Percentiles rank a stretch among this genome's conserved stretches.
Evolutionary conservation across 2,329 filamentous ascomycete species (phyloP).

Genomic region (Botryosphaeria dothidea): DNA sequence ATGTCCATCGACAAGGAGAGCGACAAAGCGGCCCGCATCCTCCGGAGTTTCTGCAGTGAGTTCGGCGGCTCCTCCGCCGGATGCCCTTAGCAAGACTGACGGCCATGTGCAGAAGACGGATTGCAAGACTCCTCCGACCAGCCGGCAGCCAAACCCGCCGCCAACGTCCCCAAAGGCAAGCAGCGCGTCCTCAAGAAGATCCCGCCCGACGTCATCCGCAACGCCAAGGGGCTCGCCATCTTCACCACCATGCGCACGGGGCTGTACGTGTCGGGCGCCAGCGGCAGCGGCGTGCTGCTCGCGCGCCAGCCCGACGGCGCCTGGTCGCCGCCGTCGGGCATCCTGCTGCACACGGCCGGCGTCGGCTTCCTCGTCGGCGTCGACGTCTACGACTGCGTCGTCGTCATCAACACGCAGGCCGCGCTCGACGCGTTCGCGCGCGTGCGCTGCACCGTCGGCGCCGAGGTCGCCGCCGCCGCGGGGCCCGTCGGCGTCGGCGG

Average conservation of each 20-base stretch:
- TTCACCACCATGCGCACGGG: conserved; percentile 96
- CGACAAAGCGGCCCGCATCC: conserved; percentile 85
- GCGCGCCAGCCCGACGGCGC: conserved; percentile 80
- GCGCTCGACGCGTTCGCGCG: conserved; percentile 83
- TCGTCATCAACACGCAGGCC: conserved; percentile 85
- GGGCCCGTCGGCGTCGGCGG: conserved; percentile 79
- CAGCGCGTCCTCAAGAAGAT: background rate
- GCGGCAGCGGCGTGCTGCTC: conserved; percentile 84
- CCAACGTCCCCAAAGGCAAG: conserved; percentile 43
- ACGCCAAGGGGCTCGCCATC: conserved; percentile 86
- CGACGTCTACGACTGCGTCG: conserved; percentile 93
- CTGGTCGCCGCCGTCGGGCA: conserved; percentile 89
- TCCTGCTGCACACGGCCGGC: conserved; percentile 85
- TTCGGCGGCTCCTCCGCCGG: conserved; percentile 23
- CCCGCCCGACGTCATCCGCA: conserved; percentile 65
- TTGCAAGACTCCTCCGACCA: conserved; percentile 68
- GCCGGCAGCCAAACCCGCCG: conserved; percentile 43
- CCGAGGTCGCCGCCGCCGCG: conserved; percentile 73
- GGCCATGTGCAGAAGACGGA: conserved; percentile 57
- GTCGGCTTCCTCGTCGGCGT: conserved; percentile 88
- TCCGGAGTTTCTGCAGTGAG: conserved; percentile 87
- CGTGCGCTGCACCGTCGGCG: conserved; percentile 75
- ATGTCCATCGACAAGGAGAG: conserved; percentile 83
- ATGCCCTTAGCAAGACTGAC: conserved; percentile 3
- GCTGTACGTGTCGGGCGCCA: conserved; percentile 86